Base-by-base conservation (phyloP, 2,329 filamentous ascomycete genomes). In the Pseudocercospora macadamiae region DNA sequence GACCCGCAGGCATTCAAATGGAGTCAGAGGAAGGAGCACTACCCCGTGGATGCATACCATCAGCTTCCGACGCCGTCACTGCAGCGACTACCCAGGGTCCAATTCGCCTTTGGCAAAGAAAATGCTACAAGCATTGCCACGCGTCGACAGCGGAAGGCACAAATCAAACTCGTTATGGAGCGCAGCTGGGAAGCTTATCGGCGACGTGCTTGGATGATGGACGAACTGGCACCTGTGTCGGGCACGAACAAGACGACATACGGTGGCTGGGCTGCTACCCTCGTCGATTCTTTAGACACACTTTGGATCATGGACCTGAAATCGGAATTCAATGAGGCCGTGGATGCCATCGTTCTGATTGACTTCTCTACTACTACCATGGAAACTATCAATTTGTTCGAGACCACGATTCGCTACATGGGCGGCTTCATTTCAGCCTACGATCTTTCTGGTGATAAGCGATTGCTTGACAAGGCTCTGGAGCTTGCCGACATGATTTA, bases 181-280 rank as follows among this genome's bases (percentile, higher is more conserved):
- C 88, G 87, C 64, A 87, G 90, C 0, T 97, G 93, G 93, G 76
- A 80, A 3, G 90, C 89, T 32, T 97, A 97, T 76, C 89, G 84
- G 70, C 80, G 85, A 62, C 82, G 87, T 68, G 93, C 93, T 7
- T 93, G 91, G 86, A 83, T 88, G 62, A 90, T 96, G 67, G 93
- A 97, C 70, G 93, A 97, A 76, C 75, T 97, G 7, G 81, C 77
- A 19, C 93, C 93, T 1, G 36, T 72, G 14, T 83, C 85, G 16
- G 86, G 86, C 54, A 78, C 76, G 18, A 86, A 80, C 63, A 85
- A 85, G 25, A 90, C 96, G 69, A 89, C 91, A 0, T 97, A 96
- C 73, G 93, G 91, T 70, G 90, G 89, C 47, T 96, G 91, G 91
- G 89, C 89, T 19, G 91, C 91, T n/a, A 95, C 91, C 0, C 74